These are phyloP conservation scores for Microdochium trichocladiopsis DNA, from an alignment of 2,329 filamentous ascomycete species.

Conservation along the genomic window DNA sequence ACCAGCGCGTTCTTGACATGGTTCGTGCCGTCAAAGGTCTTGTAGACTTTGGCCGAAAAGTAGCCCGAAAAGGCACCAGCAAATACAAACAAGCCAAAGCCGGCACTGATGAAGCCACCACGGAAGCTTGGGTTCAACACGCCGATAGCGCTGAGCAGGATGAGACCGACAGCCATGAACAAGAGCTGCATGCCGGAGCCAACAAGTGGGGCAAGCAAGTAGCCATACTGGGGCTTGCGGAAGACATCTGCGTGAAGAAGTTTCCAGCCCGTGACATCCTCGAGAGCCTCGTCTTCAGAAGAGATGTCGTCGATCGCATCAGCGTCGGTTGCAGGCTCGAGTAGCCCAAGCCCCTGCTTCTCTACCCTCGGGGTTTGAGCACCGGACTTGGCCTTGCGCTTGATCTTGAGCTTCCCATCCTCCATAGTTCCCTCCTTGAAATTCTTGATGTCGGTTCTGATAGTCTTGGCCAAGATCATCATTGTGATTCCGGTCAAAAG, in stretches of 20 bases:
- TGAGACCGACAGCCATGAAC: constrained; percentile 70
- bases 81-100: constrained; percentile 74
- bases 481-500: constrained; percentile 72
- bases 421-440: constrained; percentile 61
- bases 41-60: constrained; percentile 77
- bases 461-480: constrained; percentile 73
- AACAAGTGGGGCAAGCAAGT: constrained; percentile 70
- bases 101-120: constrained; percentile 83
- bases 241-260: constrained; percentile 85
- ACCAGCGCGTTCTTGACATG: constrained; percentile 71
- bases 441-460: constrained; percentile 70
- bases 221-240: constrained; percentile 61
- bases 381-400: constrained; percentile 35
- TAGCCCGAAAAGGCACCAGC: constrained; percentile 82
- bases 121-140: constrained; percentile 80
- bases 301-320: constrained; percentile 47
- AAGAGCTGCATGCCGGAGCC: constrained; percentile 83
- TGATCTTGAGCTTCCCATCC: constrained; percentile 54
- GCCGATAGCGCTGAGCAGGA: constrained; percentile 67
- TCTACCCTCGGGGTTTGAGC: constrained; percentile 39
- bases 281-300: constrained; percentile 65
- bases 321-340: constrained; percentile 50
- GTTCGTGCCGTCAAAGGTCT: constrained; percentile 70
- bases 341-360: constrained; percentile 45
- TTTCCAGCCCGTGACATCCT: constrained; percentile 85